Base-by-base conservation (phyloP, 2,329 filamentous ascomycete genomes). In the Mycosphaerella arachidis region DNA sequence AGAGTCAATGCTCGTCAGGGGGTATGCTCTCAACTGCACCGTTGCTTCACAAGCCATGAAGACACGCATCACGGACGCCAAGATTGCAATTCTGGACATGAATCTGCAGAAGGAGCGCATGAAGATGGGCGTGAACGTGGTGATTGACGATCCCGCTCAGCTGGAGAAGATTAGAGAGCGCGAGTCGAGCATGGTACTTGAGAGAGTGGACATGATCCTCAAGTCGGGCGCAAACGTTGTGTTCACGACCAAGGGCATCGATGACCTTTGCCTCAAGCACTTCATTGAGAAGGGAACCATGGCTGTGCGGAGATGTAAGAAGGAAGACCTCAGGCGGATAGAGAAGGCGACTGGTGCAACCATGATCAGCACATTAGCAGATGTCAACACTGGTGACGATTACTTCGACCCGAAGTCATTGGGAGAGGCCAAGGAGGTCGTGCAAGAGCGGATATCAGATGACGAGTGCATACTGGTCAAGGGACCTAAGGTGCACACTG, bases 121-220 rank as follows among this genome's bases (percentile, higher is more conserved):
- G 94, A 97, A 99, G 84, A 82, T 99, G 60, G 94, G 94, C 67
- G 94, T 99, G 62, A 93, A 99, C 77, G 96, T 99, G 71, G 97
- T 94, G 12, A 90, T 99, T 66, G 94, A 99, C 70, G 94, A 99
- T 74, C 94, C 94, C 53, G 88, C 95, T 74, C 94, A 99, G 77
- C 84, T 99, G 54, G 94, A 99, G 81, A 92, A 97, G 83, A 99
- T 99, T 71, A 87, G 94, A 62, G 87, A 94, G 70, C 86, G 94
- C 57, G 94, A 99, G 76, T 86, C 92, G 18, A 91, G 91, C 69
- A 96, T 99, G 79, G 86, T 99, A 51, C 84, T 96, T 62, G 94
- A 99, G 74, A 85, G 92, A 65, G 88, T 99, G 56, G 92, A 99
- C 76, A 90, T 99, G 89, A 97, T 99, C 67, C 83, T 99, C 64